Evolutionary conservation across 208 protist species (phyloP).

Genomic region (Angomonas ambiguus): DNA sequence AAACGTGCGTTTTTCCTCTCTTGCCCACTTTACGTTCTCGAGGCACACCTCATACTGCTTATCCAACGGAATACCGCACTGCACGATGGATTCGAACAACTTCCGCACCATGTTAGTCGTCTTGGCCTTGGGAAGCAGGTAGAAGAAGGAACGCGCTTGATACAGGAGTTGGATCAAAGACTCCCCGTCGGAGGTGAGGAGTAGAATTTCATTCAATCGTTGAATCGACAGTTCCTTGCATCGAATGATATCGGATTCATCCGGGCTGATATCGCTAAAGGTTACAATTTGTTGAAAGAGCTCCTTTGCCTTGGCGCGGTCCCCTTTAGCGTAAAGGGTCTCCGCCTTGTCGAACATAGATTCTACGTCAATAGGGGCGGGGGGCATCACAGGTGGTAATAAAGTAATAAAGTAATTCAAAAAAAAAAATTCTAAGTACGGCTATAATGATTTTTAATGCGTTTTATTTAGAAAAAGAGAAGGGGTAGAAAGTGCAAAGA

Average conservation of each 20-base stretch:
- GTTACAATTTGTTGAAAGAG: conserved; percentile 48
- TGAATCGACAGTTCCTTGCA: conserved; percentile 83
- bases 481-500: neutral
- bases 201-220: conserved; percentile 61
- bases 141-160: conserved; percentile 68
- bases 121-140: conserved; percentile 84
- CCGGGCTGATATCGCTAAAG: conserved; percentile 20
- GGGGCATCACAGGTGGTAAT: conserved; percentile 6
- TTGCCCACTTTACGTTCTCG: conserved; percentile 95
- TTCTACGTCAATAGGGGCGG: neutral
- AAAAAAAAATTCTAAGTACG: conserved; percentile 10
- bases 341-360: conserved; percentile 46
- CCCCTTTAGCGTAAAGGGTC: conserved; percentile 47
- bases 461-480: neutral
- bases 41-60: conserved; percentile 90
- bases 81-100: conserved; percentile 80
- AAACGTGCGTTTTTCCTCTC: conserved; percentile 94
- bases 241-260: conserved; percentile 60
- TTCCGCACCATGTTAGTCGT: conserved; percentile 90
- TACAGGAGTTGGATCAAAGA: conserved; percentile 60
- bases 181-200: conserved; percentile 39
- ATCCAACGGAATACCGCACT: conserved; percentile 69
- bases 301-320: conserved; percentile 44
- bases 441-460: conserved; percentile 5
- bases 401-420: conserved; percentile 12